Conservation (phyloP, 495 filamentous ascomycete genomes). For the Clohesyomyces aquaticus region DNA sequence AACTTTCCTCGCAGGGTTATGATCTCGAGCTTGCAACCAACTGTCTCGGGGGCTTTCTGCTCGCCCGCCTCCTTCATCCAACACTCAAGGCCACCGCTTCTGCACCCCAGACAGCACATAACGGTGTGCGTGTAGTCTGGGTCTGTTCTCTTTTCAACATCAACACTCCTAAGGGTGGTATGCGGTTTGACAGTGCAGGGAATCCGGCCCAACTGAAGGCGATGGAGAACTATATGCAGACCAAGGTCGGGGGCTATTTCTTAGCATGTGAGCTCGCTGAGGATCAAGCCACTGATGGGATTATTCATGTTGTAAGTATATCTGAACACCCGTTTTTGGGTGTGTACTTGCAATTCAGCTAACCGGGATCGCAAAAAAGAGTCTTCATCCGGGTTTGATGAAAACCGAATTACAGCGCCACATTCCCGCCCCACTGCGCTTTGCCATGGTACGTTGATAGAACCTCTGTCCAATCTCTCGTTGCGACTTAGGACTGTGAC, state of each 20-base stretch:
- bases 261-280: conserved; percentile 28
- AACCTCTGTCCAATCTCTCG: too few species aligned
- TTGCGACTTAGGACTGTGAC: too few species aligned
- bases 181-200: conserved; percentile 5
- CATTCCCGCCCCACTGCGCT: conserved; percentile 28
- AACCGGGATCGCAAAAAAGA: too few species aligned
- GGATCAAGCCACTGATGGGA: too few species aligned
- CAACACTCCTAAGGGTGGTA: conserved; percentile 23
- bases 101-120: conserved; percentile 14
- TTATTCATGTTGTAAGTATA: too few species aligned
- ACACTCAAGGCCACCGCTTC: background rate
- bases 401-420: conserved; percentile 52
- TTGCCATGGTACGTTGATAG: conserved; percentile 37
- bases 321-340: too few species aligned
- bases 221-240: conserved; percentile 34
- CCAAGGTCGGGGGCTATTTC: conserved; percentile 23
- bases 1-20: conserved; percentile 19
- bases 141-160: conserved; percentile 12
- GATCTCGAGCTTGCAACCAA: conserved; percentile 33
- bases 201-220: conserved; percentile 6
- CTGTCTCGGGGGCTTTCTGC: conserved; percentile 29
- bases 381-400: conserved; percentile 53
- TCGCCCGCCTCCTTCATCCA: conserved; percentile 15
- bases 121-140: conserved; percentile 27
- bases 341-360: too few species aligned